Evolutionary conservation across 2,329 filamentous ascomycete species (phyloP), one percentile per base, ranked within the genome.

Genomic region (Verticillium longisporum): DNA sequence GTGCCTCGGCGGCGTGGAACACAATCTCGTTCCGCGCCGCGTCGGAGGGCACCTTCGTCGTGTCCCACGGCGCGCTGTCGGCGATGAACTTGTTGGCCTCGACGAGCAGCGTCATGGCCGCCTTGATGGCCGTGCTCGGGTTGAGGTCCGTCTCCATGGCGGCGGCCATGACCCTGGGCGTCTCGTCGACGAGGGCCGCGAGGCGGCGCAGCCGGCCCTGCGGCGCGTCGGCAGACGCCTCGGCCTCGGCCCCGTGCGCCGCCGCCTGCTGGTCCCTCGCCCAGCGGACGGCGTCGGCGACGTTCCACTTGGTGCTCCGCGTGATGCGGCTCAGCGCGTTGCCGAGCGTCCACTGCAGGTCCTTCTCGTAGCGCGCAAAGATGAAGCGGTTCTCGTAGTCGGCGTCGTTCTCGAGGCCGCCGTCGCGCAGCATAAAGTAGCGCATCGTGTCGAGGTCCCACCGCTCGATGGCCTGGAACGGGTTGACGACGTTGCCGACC

Each of bases 401-500:
- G 34, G 91, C 84, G 71, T 99, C 95, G 61, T 90, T 80, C 14
- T 78, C 77, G 37, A 97, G 85, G 26, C 88, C 90, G 53, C 92
- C 93, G 63, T 93, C 88, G 63, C 89, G 85, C 65, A 92, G 85
- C 65, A 99, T 84, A 73, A 94, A 99, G 75, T 90, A 98, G 10
- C 95, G 88, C 82, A 99, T 87, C 1, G 88, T 83, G 72, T 99
- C 96, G 4, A 92, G 80, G 2, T 92, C 92, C 75, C 92, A 99
- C 6, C 93, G 85, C 65, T 97, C 88, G 56, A 98, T 83, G 13
- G 95, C 95, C 67, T 92, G 92, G 71, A 96, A 92, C 0, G 95
- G 95, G 70, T 97, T 95, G 54, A 99, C 94, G 1, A 96, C 94
- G 72, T 97, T 97, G 64, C 95, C 95, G 2, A 89, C 86, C 1